Conservation (phyloP, 108 stramenopile species). For the Heterococcus sp. region DNA sequence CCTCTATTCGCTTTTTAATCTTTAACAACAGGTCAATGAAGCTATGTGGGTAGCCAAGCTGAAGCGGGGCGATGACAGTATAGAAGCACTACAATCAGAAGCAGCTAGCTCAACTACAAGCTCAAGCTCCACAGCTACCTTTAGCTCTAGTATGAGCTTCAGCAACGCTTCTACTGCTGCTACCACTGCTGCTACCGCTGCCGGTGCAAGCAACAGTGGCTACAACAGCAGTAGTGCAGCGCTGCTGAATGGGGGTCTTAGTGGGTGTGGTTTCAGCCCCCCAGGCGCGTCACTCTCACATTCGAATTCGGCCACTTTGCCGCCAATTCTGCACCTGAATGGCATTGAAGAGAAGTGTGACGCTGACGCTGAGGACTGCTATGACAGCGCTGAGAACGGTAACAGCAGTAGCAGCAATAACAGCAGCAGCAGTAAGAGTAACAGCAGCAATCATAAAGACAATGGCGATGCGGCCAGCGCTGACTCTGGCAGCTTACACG, state of each 20-base stretch:
- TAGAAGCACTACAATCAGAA: not conserved
- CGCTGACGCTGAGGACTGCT: not conserved
- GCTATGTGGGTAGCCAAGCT: slow-evolving; percentile 15
- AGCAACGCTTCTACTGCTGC: not conserved
- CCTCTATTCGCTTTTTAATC: no score
- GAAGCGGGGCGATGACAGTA: slow-evolving; percentile 3
- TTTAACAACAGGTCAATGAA: slow-evolving; percentile 6
- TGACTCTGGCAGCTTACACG: no score
- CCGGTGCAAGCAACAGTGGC: not conserved
- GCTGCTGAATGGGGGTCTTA: no score
- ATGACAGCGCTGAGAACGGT: no score
- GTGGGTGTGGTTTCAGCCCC: no score
- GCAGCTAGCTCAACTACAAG: not conserved
- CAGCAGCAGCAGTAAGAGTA: not conserved
- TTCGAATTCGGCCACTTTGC: no score
- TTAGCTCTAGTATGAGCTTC: not conserved
- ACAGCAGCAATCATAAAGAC: not conserved
- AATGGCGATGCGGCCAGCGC: no score
- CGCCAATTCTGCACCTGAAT: no score
- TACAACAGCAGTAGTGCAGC: not conserved
- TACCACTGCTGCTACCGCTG: not conserved
- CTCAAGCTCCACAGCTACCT: not conserved
- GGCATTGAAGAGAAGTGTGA: no score
- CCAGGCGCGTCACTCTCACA: no score
- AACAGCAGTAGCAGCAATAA: not conserved